A percentile compares a stretch with the other conserved stretches of the same genome.
Conservation (phyloP, 2,329 filamentous ascomycete species). For the Fusarium robinianum region DNA sequence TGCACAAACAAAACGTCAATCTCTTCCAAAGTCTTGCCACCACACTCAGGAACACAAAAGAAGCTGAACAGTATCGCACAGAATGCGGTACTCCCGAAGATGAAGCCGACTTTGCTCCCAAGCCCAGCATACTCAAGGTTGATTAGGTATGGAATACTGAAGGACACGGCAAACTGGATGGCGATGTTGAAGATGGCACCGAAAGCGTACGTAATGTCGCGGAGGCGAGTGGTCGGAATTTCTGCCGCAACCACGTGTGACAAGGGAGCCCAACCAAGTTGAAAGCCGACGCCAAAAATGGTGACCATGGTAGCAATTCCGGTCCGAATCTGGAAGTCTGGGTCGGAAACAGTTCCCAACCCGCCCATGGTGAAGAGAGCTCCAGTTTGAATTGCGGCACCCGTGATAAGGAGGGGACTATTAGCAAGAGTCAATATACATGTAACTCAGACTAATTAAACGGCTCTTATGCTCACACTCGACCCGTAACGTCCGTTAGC, state of each 20-base stretch:
- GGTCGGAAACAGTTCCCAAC: conserved; percentile 2
- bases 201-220: conserved; percentile 38
- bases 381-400: neutral
- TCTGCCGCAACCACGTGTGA: conserved; percentile 43
- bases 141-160: conserved; percentile 45
- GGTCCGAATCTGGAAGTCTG: neutral
- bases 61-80: conserved; percentile 12
- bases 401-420: neutral
- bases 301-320: neutral
- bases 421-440: neutral
- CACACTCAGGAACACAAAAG: conserved; percentile 21
- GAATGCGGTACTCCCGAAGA: conserved; percentile 30
- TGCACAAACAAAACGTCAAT: conserved; percentile 13
- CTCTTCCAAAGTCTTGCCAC: conserved; percentile 13
- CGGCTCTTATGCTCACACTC: conserved; percentile 7
- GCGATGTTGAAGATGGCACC: conserved; percentile 39
- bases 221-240: conserved; percentile 38
- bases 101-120: conserved; percentile 43
- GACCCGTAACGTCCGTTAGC: conserved; percentile 3
- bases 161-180: conserved; percentile 41
- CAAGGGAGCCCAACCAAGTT: conserved; percentile 40
- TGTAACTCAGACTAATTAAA: neutral
- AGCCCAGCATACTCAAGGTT: conserved; percentile 42
- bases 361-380: conserved; percentile 8
- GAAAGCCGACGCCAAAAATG: conserved; percentile 30